These are phyloP conservation scores for Periconia sp. DNA, from an alignment of 2,329 filamentous ascomycete genomes.

Conservation along the genomic window DNA sequence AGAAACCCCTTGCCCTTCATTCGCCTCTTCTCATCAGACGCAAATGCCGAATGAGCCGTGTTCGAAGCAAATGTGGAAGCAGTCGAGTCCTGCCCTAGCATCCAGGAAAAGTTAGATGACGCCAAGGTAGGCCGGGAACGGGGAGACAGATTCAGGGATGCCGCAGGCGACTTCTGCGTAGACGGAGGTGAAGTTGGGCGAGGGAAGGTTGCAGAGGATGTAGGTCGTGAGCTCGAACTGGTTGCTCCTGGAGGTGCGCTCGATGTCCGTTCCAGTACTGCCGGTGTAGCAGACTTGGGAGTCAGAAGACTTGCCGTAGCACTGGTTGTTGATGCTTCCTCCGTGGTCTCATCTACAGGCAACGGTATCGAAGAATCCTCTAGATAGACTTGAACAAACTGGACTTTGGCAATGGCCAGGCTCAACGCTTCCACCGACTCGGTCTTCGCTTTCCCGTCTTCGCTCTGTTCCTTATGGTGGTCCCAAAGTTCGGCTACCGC, in stretches of 20 bases:
- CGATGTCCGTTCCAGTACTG: conserved; percentile 19
- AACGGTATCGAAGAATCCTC: conserved; percentile 49
- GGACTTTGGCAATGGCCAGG: conserved; percentile 53
- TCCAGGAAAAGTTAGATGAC: conserved; percentile 78
- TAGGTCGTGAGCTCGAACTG: conserved; percentile 6
- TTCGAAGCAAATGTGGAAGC: conserved; percentile 38
- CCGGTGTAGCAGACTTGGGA: conserved; percentile 17
- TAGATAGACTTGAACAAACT: conserved; percentile 55
- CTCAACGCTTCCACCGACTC: conserved; percentile 46
- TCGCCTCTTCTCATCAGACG: conserved; percentile 39
- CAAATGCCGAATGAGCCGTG: conserved; percentile 35
- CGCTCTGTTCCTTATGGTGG: conserved; percentile 57
- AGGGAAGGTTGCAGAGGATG: conserved; percentile 9
- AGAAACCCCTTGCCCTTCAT: conserved; percentile 43
- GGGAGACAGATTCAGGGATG: conserved; percentile 32
- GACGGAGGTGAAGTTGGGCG: conserved; percentile 21
- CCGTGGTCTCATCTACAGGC: conserved; percentile 40
- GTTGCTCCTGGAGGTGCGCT: conserved; percentile 23
- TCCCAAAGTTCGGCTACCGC: conserved; percentile 65
- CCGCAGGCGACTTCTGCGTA: conserved; percentile 4
- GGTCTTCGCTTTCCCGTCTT: conserved; percentile 29
- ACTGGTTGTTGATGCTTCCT: conserved; percentile 25
- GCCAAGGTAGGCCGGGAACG: conserved; percentile 66
- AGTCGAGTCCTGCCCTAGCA: conserved; percentile 56
- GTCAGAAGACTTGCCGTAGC: conserved; percentile 22